Conservation (phyloP, 1,284 basidiomycete genomes). For the Boletus holoroseus region DNA sequence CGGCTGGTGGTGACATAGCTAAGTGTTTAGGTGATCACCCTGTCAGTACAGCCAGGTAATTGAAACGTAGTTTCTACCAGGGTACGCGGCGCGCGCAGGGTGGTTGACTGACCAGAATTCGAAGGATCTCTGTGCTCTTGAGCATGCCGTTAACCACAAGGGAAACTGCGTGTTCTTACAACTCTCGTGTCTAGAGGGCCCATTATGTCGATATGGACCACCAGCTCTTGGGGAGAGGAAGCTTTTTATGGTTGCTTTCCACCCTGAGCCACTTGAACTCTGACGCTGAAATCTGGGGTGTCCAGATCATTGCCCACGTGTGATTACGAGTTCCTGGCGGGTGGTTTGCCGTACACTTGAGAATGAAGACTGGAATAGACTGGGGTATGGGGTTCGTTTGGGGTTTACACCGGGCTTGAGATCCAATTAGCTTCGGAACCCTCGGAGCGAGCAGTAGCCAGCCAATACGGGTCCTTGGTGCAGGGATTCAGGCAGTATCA, state of each 20-base stretch:
- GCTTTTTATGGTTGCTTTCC: constrained; percentile 3
- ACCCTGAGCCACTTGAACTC: not conserved
- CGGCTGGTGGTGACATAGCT: not conserved
- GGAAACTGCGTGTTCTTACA: not conserved
- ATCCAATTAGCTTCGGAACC: not conserved
- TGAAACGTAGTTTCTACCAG: not conserved
- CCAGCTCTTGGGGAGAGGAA: constrained; percentile 2
- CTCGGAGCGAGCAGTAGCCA: not conserved
- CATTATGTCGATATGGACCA: not conserved
- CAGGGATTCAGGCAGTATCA: not conserved
- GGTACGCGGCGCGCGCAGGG: not conserved
- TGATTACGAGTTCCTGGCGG: not conserved
- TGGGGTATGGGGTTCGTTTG: not conserved
- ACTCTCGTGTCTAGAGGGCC: not conserved
- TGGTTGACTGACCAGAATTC: not conserved
- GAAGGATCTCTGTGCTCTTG: not conserved
- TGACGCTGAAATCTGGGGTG: not conserved
- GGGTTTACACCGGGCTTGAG: not conserved
- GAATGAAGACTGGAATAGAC: not conserved
- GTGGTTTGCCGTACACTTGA: not conserved
- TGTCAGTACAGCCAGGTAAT: not conserved
- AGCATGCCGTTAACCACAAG: too few species aligned
- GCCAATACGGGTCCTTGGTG: not conserved
- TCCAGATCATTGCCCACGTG: too few species aligned
- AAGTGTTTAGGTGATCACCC: not conserved